A percentile compares a stretch with the other conserved stretches of the same genome.
Evolutionary conservation across 2,329 filamentous ascomycete genomes (phyloP).

Genomic region (Alternaria angustiovoidea): DNA sequence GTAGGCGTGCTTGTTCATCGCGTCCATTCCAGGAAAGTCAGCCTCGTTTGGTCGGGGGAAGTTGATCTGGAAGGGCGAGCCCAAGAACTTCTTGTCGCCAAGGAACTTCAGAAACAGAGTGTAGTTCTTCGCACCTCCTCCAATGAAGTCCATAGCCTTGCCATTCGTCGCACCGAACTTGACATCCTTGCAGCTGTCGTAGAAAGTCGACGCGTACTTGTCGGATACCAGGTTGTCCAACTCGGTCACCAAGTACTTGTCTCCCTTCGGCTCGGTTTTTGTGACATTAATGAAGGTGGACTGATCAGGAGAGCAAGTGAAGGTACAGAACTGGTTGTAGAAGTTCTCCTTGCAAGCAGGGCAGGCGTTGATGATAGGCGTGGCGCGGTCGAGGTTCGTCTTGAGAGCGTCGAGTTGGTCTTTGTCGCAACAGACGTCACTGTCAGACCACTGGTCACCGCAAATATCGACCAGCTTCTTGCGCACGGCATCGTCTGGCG

Average conservation of each 20-base stretch:
- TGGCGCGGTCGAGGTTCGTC: slow-evolving; percentile 84
- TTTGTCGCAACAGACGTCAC: slow-evolving; percentile 82
- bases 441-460: slow-evolving; percentile 83
- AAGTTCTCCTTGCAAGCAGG: slow-evolving; percentile 98
- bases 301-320: slow-evolving; percentile 97
- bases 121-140: slow-evolving; percentile 92
- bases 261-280: slow-evolving; percentile 67
- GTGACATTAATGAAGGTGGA: slow-evolving; percentile 96
- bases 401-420: slow-evolving; percentile 85
- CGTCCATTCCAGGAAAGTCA: slow-evolving; percentile 72
- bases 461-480: slow-evolving; percentile 85
- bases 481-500: slow-evolving; percentile 75
- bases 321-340: slow-evolving; percentile 97
- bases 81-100: slow-evolving; percentile 87
- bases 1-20: slow-evolving; percentile 76
- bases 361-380: slow-evolving; percentile 88
- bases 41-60: slow-evolving; percentile 71
- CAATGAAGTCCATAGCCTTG: slow-evolving; percentile 94
- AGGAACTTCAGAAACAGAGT: slow-evolving; percentile 87
- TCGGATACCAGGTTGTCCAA: slow-evolving; percentile 88
- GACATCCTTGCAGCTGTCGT: slow-evolving; percentile 97
- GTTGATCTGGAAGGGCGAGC: slow-evolving; percentile 98
- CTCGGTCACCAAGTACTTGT: slow-evolving; percentile 79
- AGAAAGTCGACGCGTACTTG: slow-evolving; percentile 86
- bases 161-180: slow-evolving; percentile 96